These are phyloP conservation scores for Fremontodendron californicum DNA, from an alignment of 345 rosid genomes.

Conservation along the genomic window DNA sequence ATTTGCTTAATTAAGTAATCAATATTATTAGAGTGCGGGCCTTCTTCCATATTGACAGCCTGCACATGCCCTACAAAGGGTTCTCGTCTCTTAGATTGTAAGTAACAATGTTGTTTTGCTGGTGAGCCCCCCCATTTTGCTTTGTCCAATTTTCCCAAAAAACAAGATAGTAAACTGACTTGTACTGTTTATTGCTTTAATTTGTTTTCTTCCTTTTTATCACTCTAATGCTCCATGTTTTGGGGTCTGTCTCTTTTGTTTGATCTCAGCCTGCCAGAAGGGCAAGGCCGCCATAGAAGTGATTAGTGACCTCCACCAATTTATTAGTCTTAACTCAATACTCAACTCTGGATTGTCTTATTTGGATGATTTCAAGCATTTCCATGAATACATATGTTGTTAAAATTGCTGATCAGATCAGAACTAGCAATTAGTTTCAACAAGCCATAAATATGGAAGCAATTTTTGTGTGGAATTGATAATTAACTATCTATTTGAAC, in stretches of 20 bases:
- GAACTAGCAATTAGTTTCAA: background rate
- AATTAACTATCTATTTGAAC: no score
- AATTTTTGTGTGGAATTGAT: no score
- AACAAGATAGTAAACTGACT: background rate
- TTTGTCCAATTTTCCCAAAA: background rate
- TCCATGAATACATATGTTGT: no score
- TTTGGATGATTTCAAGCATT: no score
- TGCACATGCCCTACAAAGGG: conserved; percentile 8
- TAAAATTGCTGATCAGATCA: no score
- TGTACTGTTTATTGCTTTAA: background rate
- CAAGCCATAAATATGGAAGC: no score
- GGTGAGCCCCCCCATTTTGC: background rate
- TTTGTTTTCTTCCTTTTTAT: conserved; percentile 10
- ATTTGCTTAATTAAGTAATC: background rate
- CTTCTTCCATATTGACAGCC: conserved; percentile 10
- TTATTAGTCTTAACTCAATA: background rate
- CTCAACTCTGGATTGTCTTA: no score
- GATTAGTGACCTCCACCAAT: background rate
- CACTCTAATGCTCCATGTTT: conserved; percentile 10
- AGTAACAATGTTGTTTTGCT: background rate
- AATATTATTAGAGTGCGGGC: background rate
- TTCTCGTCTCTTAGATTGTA: background rate
- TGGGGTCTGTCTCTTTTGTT: conserved; percentile 27
- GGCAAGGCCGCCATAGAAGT: no score
- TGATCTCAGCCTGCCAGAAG: background rate